phyloP scores from a whole-genome alignment of 352 stramenopile genomes.

The Globisporangium okanoganense region DNA sequence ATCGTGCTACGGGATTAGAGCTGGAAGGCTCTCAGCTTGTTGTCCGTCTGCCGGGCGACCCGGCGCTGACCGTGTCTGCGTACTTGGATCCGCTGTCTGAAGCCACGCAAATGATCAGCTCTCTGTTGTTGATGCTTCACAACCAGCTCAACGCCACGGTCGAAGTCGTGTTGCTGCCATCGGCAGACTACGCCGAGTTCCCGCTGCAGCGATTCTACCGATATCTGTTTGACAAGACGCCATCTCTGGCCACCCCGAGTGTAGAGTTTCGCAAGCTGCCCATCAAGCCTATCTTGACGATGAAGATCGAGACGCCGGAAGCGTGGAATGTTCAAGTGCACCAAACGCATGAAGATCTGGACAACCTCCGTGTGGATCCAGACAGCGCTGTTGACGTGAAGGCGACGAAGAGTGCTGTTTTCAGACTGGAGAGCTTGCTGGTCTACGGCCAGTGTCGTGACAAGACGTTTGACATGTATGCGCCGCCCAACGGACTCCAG shows the following conservation, averaged over 20 bases:
- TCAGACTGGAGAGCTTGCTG: constrained; percentile 87
- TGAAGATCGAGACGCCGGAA: constrained; percentile 92
- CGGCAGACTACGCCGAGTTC: constrained; percentile 76
- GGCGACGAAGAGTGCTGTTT: constrained; percentile 67
- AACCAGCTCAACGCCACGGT: constrained; percentile 68
- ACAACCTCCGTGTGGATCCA: constrained; percentile 89
- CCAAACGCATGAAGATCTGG: constrained; percentile 72
- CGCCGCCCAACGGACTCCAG: constrained; percentile 89
- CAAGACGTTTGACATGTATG: constrained; percentile 73
- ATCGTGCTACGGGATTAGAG: constrained; percentile 33
- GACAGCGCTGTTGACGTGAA: constrained; percentile 45
- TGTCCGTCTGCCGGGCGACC: constrained; percentile 37
- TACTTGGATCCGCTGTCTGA: constrained; percentile 91
- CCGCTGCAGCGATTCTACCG: constrained; percentile 93
- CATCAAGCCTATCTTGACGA: constrained; percentile 86
- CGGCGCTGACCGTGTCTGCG: constrained; percentile 58
- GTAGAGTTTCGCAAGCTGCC: constrained; percentile 81
- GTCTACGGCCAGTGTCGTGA: constrained; percentile 90
- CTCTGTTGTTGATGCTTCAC: constrained; percentile 79
- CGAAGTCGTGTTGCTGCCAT: constrained; percentile 62
- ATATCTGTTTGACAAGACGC: constrained; percentile 78
- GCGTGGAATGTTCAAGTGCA: constrained; percentile 91
- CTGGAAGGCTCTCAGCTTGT: constrained; percentile 32
- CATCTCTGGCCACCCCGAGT: constrained; percentile 31
- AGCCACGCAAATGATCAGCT: constrained; percentile 85